phyloP scores from a whole-genome alignment of 2,329 filamentous ascomycete genomes.

The Botrytis cinerea region DNA sequence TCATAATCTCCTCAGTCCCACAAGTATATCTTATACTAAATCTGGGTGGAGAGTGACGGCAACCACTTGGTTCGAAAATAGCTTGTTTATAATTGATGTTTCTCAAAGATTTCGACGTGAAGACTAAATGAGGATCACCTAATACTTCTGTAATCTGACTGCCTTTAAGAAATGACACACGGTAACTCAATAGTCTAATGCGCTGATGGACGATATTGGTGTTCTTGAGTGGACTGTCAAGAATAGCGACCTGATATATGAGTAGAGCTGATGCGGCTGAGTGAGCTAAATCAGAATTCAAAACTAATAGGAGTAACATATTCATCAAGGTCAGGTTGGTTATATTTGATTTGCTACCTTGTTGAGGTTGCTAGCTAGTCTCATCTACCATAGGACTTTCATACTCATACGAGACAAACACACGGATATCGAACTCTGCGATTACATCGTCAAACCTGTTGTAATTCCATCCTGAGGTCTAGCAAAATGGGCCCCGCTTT shows the following conservation, averaged over 20 bases:
- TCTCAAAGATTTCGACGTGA: background rate
- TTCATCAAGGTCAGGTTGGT: too few species aligned
- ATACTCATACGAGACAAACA: background rate
- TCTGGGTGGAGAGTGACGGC: background rate
- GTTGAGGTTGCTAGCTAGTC: too few species aligned
- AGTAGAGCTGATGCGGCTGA: too few species aligned
- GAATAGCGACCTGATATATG: too few species aligned
- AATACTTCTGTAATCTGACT: background rate
- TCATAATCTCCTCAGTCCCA: background rate
- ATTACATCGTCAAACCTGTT: fast-evolving
- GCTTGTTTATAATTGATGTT: background rate
- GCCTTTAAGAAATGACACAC: too few species aligned
- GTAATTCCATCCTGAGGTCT: background rate
- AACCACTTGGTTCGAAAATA: background rate
- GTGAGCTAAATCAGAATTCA: too few species aligned
- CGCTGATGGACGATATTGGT: too few species aligned
- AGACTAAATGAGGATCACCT: background rate
- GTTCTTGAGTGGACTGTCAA: background rate
- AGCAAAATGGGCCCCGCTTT: background rate
- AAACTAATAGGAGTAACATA: too few species aligned
- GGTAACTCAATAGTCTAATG: background rate
- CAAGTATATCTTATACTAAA: background rate
- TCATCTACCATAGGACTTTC: too few species aligned
- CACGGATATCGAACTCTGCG: background rate
- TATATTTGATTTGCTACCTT: too few species aligned